Evolutionary conservation across 2,329 filamentous ascomycete species (phyloP).

Genomic region (Whalleya microplaca): DNA sequence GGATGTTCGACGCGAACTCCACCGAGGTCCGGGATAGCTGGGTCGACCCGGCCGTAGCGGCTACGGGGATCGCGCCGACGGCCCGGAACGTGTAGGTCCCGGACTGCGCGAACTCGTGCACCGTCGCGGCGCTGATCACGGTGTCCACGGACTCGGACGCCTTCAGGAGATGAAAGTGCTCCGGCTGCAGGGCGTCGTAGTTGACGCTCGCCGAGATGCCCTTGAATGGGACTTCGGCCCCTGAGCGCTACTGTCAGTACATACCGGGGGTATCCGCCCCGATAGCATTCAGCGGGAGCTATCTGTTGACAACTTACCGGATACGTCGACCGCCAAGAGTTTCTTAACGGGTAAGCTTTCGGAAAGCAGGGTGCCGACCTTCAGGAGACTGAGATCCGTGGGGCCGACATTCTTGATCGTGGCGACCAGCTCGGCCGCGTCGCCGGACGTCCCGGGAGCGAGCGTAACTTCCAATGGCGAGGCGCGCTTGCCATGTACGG

Average conservation of each 20-base stretch:
- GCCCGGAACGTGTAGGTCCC: constrained; percentile 24
- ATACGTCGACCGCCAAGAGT: constrained; percentile 13
- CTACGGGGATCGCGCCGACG: constrained; percentile 20
- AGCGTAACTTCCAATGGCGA: constrained; percentile 18
- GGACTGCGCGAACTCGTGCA: constrained; percentile 22
- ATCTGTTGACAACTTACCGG: constrained; percentile 13
- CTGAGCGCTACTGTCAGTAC: constrained; percentile 1
- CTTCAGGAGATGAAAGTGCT: constrained; percentile 22
- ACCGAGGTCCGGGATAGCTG: constrained; percentile 14
- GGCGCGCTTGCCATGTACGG: neutral
- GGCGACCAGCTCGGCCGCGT: constrained; percentile 22
- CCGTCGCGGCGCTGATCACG: constrained; percentile 17
- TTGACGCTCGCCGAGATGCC: constrained; percentile 26
- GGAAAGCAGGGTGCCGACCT: constrained; percentile 29
- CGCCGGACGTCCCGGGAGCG: neutral
- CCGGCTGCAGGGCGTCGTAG: constrained; percentile 19
- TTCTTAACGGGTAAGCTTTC: constrained; percentile 22
- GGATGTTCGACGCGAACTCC: constrained; percentile 21
- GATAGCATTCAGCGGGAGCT: too few species aligned
- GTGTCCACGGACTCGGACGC: constrained; percentile 19
- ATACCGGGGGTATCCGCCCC: too few species aligned
- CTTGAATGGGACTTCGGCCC: constrained; percentile 13
- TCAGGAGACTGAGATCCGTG: constrained; percentile 27
- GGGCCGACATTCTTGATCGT: constrained; percentile 26
- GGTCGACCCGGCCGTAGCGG: constrained; percentile 14